Evolutionary conservation across 2,329 filamentous ascomycete genomes (phyloP).

Genomic region (Hypomyces rosellus): DNA sequence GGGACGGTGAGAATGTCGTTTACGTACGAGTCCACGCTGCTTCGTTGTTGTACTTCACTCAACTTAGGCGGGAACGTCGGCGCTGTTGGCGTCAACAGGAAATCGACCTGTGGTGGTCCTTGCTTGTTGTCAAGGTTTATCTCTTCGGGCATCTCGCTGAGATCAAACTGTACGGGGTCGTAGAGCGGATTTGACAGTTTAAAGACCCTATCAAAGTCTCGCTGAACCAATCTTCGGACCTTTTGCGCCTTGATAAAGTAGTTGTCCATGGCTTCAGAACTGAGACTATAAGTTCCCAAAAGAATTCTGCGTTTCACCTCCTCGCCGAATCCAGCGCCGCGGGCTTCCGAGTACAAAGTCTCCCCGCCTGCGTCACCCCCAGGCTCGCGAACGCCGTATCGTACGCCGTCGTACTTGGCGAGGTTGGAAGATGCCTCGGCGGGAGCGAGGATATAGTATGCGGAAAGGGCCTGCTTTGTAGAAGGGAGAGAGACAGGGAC

Average conservation of each 20-base stretch:
- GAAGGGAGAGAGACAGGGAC: constrained; percentile 74
- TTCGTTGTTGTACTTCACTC: constrained; percentile 48
- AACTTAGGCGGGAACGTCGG: constrained; percentile 67
- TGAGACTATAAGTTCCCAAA: constrained; percentile 83
- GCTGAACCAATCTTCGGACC: constrained; percentile 73
- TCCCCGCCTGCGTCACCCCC: constrained; percentile 49
- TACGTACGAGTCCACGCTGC: constrained; percentile 70
- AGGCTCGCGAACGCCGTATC: constrained; percentile 63
- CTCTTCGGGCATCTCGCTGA: constrained; percentile 52
- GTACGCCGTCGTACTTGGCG: constrained; percentile 94
- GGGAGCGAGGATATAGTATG: constrained; percentile 92
- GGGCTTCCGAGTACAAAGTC: constrained; percentile 70
- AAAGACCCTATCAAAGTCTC: constrained; percentile 82
- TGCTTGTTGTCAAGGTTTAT: constrained; percentile 49
- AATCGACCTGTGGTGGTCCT: constrained; percentile 65
- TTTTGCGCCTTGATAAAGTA: constrained; percentile 94
- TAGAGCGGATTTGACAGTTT: constrained; percentile 60
- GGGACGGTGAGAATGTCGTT: constrained; percentile 97
- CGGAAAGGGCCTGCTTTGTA: constrained; percentile 78
- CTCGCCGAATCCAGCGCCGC: constrained; percentile 68
- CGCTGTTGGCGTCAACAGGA: constrained; percentile 81
- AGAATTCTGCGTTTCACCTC: constrained; percentile 86
- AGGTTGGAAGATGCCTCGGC: constrained; percentile 95
- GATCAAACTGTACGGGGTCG: constrained; percentile 46
- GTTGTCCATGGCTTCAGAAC: constrained; percentile 86